These are phyloP conservation scores for Diplocarpon mali DNA, from an alignment of 2,329 filamentous ascomycete genomes.

Conservation along the genomic window DNA sequence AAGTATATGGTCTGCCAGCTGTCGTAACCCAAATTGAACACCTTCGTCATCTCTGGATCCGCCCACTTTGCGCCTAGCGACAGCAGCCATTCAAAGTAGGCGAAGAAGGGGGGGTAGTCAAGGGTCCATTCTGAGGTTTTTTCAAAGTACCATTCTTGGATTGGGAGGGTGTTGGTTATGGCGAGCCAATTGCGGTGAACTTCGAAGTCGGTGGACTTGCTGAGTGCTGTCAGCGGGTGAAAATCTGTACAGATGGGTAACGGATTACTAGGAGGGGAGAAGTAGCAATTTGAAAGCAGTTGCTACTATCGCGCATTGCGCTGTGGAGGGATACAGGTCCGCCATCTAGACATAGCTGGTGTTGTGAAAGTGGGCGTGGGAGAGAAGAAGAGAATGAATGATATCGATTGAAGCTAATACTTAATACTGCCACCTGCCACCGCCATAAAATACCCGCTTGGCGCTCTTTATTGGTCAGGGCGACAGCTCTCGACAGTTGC, in stretches of 20 bases:
- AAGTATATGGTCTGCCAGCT: slow-evolving; percentile 94
- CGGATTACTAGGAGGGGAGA: slow-evolving; percentile 76
- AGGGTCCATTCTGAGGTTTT: slow-evolving; percentile 98
- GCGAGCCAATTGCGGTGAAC: slow-evolving; percentile 98
- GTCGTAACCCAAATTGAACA: slow-evolving; percentile 74
- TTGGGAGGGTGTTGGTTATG: slow-evolving; percentile 78
- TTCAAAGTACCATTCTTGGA: slow-evolving; percentile 92
- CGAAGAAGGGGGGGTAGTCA: slow-evolving; percentile 97
- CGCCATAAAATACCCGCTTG: not conserved
- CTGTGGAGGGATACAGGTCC: slow-evolving; percentile 74
- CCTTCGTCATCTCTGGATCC: slow-evolving; percentile 71
- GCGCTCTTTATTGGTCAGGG: too few species aligned
- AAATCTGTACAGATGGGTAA: slow-evolving; percentile 28
- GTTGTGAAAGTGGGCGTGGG: not conserved
- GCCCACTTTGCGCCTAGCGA: slow-evolving; percentile 68
- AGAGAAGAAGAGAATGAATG: not conserved
- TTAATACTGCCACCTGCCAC: slow-evolving; percentile 2
- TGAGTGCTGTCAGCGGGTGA: slow-evolving; percentile 30
- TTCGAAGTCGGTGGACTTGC: slow-evolving; percentile 98
- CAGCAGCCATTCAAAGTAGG: slow-evolving; percentile 88
- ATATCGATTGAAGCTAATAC: not conserved
- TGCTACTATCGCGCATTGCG: slow-evolving; percentile 77
- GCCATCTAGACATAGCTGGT: slow-evolving; percentile 45
- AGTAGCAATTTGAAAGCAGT: slow-evolving; percentile 84
- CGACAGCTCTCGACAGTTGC: too few species aligned